Evolutionary conservation across 176 grass and related monocot genomes (phyloP), one percentile per base, ranked within the genome.

Genomic region (Raddia guianensis): DNA sequence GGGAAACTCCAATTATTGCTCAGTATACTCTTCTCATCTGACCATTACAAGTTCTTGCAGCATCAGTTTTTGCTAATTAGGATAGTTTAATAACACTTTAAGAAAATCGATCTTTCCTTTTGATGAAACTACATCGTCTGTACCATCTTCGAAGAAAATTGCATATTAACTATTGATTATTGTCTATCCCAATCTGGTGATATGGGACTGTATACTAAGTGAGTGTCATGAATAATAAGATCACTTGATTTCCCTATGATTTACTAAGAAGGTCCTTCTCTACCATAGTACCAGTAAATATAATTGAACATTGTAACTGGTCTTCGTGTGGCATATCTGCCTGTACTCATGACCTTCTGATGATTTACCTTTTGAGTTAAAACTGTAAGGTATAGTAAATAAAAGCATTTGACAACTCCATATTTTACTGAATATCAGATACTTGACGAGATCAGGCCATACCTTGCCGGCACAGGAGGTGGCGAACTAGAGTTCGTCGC

Each of bases 361-460:
- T 44, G 51, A 33, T 65, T 47, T 55, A 34, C 4, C 27, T 61
- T 42, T 47, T 14, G 7, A 56, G 18, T 63, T 20, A 49, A 68
- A 43, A 73, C 2, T 27, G 16, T 40, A 27, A 58, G 48, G 13
- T 55, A 3, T 42, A 40, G 27, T 1, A 86, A 37, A 45, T 21
- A 16, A 20, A 50, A 9, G 34, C 37, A 16, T 16, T 16, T 66
- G 58, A 3, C 14, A 34, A 9, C 27, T 46, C 13, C 7, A 59
- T 76, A 43, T 44, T 46, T 63, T 11, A 61, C 10, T 14, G 9
- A 50, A 66, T 66, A 34, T 47, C 66, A 97, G 94, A 87, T 94
- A 52, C 94, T 97, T 32, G 72, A 68, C 70, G 91, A 97, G 50
- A 90, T 97, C 52, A 91, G 94, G 64, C 89, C 94, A 69, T 94